Conservation (phyloP, 768 basidiomycete genomes). For the Pholiota conissans region DNA sequence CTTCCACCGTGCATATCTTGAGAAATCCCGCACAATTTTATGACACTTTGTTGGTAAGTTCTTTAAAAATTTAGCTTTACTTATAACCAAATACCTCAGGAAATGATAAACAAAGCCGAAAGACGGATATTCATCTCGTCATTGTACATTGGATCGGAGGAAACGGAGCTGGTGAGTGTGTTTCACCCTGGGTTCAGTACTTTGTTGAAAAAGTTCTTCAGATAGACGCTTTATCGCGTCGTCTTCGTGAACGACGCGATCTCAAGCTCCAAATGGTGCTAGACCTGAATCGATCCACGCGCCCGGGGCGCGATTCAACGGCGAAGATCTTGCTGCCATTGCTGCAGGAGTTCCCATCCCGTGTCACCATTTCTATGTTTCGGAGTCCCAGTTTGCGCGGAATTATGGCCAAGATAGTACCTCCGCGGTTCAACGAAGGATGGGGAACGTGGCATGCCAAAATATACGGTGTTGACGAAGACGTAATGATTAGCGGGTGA, state of each 20-base stretch:
- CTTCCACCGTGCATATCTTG: constrained; percentile 54
- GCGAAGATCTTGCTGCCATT: constrained; percentile 72
- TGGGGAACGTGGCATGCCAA: constrained; percentile 99
- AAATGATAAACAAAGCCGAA: constrained; percentile 76
- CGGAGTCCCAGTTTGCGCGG: constrained; percentile 85
- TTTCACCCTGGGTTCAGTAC: constrained; percentile 19
- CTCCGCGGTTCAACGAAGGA: constrained; percentile 94
- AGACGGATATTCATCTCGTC: constrained; percentile 87
- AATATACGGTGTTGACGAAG: constrained; percentile 90
- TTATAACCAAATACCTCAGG: constrained; percentile 38
- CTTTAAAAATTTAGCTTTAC: background rate
- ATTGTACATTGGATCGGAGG: constrained; percentile 82
- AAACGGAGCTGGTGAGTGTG: constrained; percentile 74
- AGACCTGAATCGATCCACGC: constrained; percentile 80
- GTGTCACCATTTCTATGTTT: constrained; percentile 80
- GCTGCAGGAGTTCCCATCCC: constrained; percentile 64
- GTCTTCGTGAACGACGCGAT: constrained; percentile 56
- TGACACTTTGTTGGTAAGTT: constrained; percentile 44
- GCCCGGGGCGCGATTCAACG: constrained; percentile 70
- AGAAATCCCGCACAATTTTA: constrained; percentile 62
- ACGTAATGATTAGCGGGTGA: constrained; percentile 91
- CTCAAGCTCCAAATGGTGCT: constrained; percentile 73
- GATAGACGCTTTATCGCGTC: constrained; percentile 66
- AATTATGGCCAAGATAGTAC: constrained; percentile 72
- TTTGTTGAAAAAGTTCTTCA: constrained; percentile 29